Evolutionary conservation across 805 yeast genomes (phyloP), one percentile per base, ranked within the genome.

Genomic region (Cyberlindnera lachancei): DNA sequence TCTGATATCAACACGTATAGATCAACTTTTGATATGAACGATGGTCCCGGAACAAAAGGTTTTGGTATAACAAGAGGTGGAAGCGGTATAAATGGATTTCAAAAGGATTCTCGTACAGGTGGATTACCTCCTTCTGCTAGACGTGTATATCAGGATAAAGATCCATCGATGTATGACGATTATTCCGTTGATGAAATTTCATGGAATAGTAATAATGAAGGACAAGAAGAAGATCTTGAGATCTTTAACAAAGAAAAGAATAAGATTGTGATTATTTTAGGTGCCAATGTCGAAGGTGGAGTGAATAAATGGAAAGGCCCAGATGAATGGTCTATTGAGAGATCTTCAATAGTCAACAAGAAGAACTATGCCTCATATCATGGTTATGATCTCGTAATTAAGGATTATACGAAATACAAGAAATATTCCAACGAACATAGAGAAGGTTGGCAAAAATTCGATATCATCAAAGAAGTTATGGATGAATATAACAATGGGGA

Each of bases 401-500:
- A 58, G 42, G 70, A 68, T 37, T 55, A 62, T 51, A 66, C 70
- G 19, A 59, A 59, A 41, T 59, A 64, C 39, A 69, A 67, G 44
- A 52, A 66, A 30, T 69, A 69, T 43, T 66, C 69, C 29, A 67
- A 67, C 48, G 73, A 68, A 33, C 60, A 60, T 51, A 57, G 75
- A 39, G 67, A 63, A 47, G 66, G 66, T 4, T 63, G 68, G 68
- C 66, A 60, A 40, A 62, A 62, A 37, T 55, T 61, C 25, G 68
- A 63, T 37, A 37, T 52, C 18, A 37, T 63, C 18, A 49, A 59
- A 25, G 53, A 46, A 18, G 54, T 56, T 2, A 56, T 63, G 59
- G 55, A 53, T 31, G 53, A 59, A 30, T 42, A 50, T n/a, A 23
- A 44, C 2, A 24, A 40, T 14, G 55, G 56, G 9, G 53, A 50